Conservation (phyloP, 495 filamentous ascomycete species). For the Endocarpon pusillum region DNA sequence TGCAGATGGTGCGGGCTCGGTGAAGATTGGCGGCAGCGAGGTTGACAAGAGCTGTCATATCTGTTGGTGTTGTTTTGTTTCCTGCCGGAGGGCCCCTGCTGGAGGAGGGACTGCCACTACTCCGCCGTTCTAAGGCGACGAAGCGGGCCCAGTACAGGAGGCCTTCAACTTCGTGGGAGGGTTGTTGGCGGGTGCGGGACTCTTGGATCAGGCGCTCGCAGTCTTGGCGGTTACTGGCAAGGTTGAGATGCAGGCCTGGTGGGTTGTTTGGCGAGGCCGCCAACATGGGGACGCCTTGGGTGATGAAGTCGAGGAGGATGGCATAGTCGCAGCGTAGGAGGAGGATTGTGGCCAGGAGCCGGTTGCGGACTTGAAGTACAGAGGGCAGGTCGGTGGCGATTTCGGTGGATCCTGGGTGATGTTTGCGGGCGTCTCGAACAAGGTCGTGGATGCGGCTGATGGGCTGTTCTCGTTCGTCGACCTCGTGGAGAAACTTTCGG, state of each 20-base stretch:
- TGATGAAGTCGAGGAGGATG: constrained; percentile 38
- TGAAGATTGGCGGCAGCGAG: constrained; percentile 8
- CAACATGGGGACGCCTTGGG: no score
- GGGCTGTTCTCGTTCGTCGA: constrained; percentile 40
- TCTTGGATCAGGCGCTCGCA: constrained; percentile 13
- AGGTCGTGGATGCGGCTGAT: constrained; percentile 37
- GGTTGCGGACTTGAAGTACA: constrained; percentile 28
- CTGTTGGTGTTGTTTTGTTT: no score
- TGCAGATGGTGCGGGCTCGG: constrained; percentile 16
- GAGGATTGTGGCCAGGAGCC: constrained; percentile 32
- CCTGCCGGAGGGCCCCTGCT: no score
- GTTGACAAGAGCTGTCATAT: constrained; percentile 4
- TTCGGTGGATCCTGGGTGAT: constrained; percentile 18
- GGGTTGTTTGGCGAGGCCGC: not conserved
- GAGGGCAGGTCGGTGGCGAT: constrained; percentile 16
- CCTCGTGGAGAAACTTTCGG: constrained; percentile 23
- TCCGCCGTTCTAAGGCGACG: constrained; percentile 17
- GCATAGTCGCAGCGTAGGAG: constrained; percentile 36
- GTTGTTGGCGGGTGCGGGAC: constrained; percentile 5
- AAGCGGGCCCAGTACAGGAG: constrained; percentile 20
- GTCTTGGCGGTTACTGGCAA: constrained; percentile 21
- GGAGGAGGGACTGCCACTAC: no score
- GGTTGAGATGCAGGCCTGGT: constrained; percentile 16
- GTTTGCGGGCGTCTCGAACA: constrained; percentile 30
- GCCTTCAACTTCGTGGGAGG: constrained; percentile 15